Conservation (phyloP, 192 early-diverging fungal species). For the Chytriomyces sp. region DNA sequence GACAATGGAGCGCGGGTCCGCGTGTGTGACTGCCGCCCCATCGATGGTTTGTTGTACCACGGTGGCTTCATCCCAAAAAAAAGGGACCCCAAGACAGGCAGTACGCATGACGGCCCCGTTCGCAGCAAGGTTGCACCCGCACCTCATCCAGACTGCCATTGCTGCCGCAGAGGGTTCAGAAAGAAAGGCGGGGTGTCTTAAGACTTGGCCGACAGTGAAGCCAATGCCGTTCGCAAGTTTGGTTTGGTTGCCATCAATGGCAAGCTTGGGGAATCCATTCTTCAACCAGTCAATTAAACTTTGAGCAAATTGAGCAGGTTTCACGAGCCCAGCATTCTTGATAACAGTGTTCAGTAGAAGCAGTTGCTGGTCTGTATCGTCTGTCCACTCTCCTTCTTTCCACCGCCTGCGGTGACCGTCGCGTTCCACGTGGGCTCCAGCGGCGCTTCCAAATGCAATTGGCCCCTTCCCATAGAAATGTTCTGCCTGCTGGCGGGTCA, state of each 20-base stretch:
- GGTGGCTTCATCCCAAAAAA: constrained; percentile 49
- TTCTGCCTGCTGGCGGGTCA: constrained; percentile 45
- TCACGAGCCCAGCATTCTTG: constrained; percentile 47
- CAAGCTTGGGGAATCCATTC: constrained; percentile 53
- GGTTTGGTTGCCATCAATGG: too few species aligned
- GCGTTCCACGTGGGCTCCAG: constrained; percentile 25
- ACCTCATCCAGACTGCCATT: constrained; percentile 40
- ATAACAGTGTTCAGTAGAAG: constrained; percentile 57
- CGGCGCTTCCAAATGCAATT: too few species aligned
- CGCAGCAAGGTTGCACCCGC: constrained; percentile 32
- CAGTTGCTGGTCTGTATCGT: constrained; percentile 64
- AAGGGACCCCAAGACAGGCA: constrained; percentile 41
- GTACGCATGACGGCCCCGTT: constrained; percentile 55
- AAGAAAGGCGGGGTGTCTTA: constrained; percentile 48
- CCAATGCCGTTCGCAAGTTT: constrained; percentile 64
- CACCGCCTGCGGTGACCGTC: constrained; percentile 49
- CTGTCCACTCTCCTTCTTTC: constrained; percentile 51
- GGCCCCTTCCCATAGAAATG: constrained; percentile 57
- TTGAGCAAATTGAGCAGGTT: constrained; percentile 52
- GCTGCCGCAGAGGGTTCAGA: constrained; percentile 51
- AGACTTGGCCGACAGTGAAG: constrained; percentile 48
- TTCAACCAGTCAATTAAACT: constrained; percentile 54
- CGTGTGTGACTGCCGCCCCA: constrained; percentile 45
- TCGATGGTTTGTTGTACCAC: constrained; percentile 41
- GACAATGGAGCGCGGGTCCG: constrained; percentile 49